phyloP scores from a whole-genome alignment of 2,329 filamentous ascomycete species.

The Hymenoscyphus scutula region DNA sequence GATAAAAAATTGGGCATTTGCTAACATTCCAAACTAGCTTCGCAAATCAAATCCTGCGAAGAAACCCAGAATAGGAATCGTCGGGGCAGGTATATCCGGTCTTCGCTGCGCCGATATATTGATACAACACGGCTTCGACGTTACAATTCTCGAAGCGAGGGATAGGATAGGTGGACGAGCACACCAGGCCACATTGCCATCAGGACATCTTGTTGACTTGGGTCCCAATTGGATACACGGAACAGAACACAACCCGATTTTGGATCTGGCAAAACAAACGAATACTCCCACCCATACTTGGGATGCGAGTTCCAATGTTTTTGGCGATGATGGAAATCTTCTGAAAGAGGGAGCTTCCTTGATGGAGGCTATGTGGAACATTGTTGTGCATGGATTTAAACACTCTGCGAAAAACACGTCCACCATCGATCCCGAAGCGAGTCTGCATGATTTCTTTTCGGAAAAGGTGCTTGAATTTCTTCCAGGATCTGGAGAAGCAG shows the following conservation, averaged over 20 bases:
- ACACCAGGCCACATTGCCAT: slow-evolving; percentile 28
- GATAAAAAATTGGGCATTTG: not conserved
- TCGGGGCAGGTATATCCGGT: slow-evolving; percentile 57
- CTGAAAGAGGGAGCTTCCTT: slow-evolving; percentile 29
- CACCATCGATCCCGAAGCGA: slow-evolving; percentile 46
- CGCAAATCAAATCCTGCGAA: slow-evolving; percentile 2
- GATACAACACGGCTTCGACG: slow-evolving; percentile 49
- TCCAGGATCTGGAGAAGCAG: slow-evolving; percentile 33
- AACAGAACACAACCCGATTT: slow-evolving; percentile 46
- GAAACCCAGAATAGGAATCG: slow-evolving; percentile 39
- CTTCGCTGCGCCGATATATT: slow-evolving; percentile 56
- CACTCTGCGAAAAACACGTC: slow-evolving; percentile 50
- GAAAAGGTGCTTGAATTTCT: slow-evolving; percentile 47
- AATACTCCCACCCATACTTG: slow-evolving; percentile 45
- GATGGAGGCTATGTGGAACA: slow-evolving; percentile 48
- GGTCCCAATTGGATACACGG: slow-evolving; percentile 37
- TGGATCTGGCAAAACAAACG: slow-evolving; percentile 50
- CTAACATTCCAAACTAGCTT: slow-evolving; percentile 7
- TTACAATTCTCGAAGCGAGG: slow-evolving; percentile 57
- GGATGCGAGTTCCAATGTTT: slow-evolving; percentile 46
- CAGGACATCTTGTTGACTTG: slow-evolving; percentile 30
- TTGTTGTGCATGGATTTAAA: slow-evolving; percentile 52
- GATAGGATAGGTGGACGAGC: slow-evolving; percentile 50
- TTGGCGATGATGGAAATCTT: slow-evolving; percentile 38
- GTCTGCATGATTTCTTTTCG: slow-evolving; percentile 53